Evolutionary conservation across 768 basidiomycete species (phyloP).

Genomic region (Kwoniella pini): DNA sequence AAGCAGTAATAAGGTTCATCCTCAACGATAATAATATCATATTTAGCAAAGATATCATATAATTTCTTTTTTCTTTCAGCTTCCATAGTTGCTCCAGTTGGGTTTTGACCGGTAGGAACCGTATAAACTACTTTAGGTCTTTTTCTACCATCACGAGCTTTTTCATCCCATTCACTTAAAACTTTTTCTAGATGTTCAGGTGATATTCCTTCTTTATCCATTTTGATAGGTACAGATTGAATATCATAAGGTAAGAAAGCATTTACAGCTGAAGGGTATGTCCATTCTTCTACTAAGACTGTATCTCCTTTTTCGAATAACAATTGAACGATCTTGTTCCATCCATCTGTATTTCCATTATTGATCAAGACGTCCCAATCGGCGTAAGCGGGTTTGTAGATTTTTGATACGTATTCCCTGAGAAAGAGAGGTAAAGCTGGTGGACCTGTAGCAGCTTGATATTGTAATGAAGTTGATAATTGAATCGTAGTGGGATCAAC

Average conservation of each 20-base stretch:
- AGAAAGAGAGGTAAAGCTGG: conserved; percentile 64
- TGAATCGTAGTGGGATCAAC: conserved; percentile 60
- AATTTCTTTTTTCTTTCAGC: conserved; percentile 70
- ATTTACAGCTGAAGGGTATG: conserved; percentile 64
- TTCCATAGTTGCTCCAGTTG: conserved; percentile 72
- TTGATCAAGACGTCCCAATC: conserved; percentile 62
- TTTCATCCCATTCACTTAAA: conserved; percentile 68
- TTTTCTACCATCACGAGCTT: conserved; percentile 62
- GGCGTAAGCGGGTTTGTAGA: conserved; percentile 61
- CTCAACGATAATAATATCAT: conserved; percentile 76
- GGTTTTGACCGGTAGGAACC: conserved; percentile 81
- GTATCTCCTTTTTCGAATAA: conserved; percentile 58
- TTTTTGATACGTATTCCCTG: conserved; percentile 61
- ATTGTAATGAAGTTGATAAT: conserved; percentile 70
- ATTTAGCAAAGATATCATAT: conserved; percentile 79
- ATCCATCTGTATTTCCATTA: conserved; percentile 57
- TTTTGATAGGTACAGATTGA: conserved; percentile 58
- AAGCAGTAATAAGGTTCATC: conserved; percentile 79
- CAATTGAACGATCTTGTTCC: conserved; percentile 64
- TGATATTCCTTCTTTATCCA: conserved; percentile 74
- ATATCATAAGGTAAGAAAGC: conserved; percentile 40
- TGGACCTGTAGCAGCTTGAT: conserved; percentile 64
- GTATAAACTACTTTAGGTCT: conserved; percentile 58
- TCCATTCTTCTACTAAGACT: conserved; percentile 62
- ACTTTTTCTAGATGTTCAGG: conserved; percentile 63